Evolutionary conservation across 2,329 filamentous ascomycete genomes (phyloP).

Genomic region (Hysterium pulicare): DNA sequence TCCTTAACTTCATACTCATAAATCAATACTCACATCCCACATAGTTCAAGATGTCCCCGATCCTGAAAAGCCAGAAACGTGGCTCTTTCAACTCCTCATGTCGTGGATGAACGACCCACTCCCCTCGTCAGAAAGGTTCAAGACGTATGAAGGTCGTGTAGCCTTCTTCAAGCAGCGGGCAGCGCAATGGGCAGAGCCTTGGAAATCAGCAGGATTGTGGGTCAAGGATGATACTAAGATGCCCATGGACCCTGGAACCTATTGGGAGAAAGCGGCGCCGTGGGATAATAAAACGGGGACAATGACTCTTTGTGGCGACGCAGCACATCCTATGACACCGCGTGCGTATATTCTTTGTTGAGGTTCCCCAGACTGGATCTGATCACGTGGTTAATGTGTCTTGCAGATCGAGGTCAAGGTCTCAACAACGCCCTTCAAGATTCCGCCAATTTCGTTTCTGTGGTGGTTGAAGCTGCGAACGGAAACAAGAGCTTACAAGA

Average conservation of each 20-base stretch:
- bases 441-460: conserved; percentile 19
- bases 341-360: conserved; percentile 15
- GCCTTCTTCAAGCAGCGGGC: conserved; percentile 20
- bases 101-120: conserved; percentile 19
- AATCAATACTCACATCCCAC: neutral
- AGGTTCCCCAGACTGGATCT: neutral
- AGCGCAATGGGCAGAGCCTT: conserved; percentile 27
- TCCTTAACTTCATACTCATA: too few species aligned
- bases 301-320: conserved; percentile 35
- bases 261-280: conserved; percentile 25
- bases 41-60: conserved; percentile 30
- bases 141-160: conserved; percentile 17
- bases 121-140: conserved; percentile 9
- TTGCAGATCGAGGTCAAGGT: conserved; percentile 31
- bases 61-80: conserved; percentile 24
- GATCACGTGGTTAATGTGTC: neutral
- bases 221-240: conserved; percentile 19
- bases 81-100: conserved; percentile 29
- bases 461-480: conserved; percentile 10
- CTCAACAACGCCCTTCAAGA: conserved; percentile 35
- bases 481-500: conserved; percentile 10
- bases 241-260: conserved; percentile 26
- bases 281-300: conserved; percentile 32
- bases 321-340: conserved; percentile 39
- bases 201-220: conserved; percentile 21